Percentiles rank a stretch among this genome's conserved stretches.
These are phyloP conservation scores for Leccinum arenicola DNA, from an alignment of 768 basidiomycete species.

Conservation along the genomic window DNA sequence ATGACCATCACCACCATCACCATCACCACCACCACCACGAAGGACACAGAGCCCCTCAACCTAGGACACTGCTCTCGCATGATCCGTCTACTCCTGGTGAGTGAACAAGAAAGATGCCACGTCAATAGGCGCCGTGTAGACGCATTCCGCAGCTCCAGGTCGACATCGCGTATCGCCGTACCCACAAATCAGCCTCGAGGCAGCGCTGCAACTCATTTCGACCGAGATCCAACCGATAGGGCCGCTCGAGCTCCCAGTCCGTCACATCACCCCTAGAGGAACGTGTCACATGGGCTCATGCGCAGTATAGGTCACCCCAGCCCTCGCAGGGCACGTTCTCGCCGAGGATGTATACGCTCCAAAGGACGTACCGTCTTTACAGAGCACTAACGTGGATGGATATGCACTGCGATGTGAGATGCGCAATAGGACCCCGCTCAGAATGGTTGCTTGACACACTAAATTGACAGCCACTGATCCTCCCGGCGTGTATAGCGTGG, in stretches of 20 bases:
- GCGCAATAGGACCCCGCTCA: neutral
- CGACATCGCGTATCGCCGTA: constrained; percentile 80
- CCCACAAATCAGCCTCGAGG: constrained; percentile 61
- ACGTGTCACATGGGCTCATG: neutral
- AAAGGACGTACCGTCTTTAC: constrained; percentile 57
- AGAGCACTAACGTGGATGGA: constrained; percentile 85
- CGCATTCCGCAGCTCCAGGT: constrained; percentile 47
- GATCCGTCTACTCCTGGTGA: constrained; percentile 68
- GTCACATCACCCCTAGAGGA: constrained; percentile 8
- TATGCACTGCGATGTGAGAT: constrained; percentile 74
- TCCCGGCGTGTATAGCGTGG: constrained; percentile 64
- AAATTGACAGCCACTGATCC: constrained; percentile 51
- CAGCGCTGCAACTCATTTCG: constrained; percentile 59
- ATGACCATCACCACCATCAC: constrained; percentile 20
- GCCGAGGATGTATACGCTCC: constrained; percentile 73
- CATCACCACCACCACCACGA: constrained; percentile 41
- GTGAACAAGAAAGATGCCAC: constrained; percentile 15
- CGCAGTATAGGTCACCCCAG: constrained; percentile 50
- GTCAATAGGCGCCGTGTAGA: neutral
- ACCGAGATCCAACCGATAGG: constrained; percentile 44
- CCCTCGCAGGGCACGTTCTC: constrained; percentile 65
- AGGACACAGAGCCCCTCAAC: constrained; percentile 46
- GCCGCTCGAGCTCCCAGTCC: constrained; percentile 41
- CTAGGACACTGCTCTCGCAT: constrained; percentile 60
- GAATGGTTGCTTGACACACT: constrained; percentile 2